These are phyloP conservation scores for Nemania bipapillata DNA, from an alignment of 2,329 filamentous ascomycete species.

Conservation along the genomic window DNA sequence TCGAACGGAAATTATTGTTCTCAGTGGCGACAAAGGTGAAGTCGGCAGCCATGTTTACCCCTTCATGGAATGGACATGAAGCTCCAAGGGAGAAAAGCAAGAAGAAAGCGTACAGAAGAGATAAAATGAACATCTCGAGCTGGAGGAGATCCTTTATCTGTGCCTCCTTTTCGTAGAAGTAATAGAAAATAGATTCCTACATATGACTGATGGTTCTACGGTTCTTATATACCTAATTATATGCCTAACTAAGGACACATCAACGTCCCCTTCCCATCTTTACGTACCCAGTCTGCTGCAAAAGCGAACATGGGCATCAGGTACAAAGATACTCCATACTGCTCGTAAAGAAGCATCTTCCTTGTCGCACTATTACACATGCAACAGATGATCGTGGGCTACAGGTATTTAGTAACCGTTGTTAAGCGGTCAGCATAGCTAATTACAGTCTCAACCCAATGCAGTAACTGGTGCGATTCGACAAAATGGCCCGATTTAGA, in stretches of 20 bases:
- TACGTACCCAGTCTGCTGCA: neutral
- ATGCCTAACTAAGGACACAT: neutral
- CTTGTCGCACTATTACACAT: neutral
- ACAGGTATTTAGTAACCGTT: neutral
- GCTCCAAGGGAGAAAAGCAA: slow-evolving; percentile 8
- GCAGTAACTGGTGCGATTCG: slow-evolving; percentile 31
- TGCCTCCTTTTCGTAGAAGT: neutral
- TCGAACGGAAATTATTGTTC: slow-evolving; percentile 21
- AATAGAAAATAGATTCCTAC: neutral
- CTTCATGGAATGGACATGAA: slow-evolving; percentile 25
- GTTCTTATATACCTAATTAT: slow-evolving; percentile 5
- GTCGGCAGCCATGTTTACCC: neutral
- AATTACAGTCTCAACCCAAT: slow-evolving; percentile 9
- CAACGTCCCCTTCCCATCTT: neutral
- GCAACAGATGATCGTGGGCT: neutral
- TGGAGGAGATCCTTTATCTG: neutral
- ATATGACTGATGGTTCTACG: neutral
- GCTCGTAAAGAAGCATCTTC: neutral
- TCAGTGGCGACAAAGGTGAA: neutral
- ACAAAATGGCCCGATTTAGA: slow-evolving; percentile 6
- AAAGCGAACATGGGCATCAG: neutral
- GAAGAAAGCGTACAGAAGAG: neutral
- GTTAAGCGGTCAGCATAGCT: neutral
- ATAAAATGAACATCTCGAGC: neutral
- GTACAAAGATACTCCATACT: neutral